phyloP scores from a whole-genome alignment of 306 rosid species.

The Abrus precatorius region DNA sequence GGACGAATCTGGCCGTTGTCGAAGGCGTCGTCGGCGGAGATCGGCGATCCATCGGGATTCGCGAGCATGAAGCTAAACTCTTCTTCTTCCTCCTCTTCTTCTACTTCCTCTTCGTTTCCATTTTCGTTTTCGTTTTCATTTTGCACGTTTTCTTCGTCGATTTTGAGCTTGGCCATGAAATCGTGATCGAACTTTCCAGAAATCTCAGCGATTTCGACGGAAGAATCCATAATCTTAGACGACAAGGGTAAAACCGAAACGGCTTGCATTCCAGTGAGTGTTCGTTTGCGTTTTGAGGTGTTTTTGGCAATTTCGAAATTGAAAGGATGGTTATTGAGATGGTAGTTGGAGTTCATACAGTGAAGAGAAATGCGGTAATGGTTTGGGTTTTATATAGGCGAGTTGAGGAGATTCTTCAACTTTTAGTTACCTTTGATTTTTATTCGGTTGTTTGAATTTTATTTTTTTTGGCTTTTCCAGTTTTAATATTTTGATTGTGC shows the following conservation, averaged over 20 bases:
- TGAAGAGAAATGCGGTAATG: not conserved
- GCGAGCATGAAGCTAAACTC: slow-evolving; percentile 72
- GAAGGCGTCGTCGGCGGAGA: slow-evolving; percentile 79
- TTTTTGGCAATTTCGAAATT: not conserved
- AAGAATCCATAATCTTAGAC: slow-evolving; percentile 21
- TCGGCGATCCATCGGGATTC: slow-evolving; percentile 66
- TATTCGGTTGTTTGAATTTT: slow-evolving; percentile 29
- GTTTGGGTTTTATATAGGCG: slow-evolving; percentile 20
- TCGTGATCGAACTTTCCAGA: slow-evolving; percentile 49
- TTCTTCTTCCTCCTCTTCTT: slow-evolving; percentile 46
- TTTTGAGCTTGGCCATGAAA: slow-evolving; percentile 50
- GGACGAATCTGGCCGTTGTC: slow-evolving; percentile 82
- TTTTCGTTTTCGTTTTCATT: not conserved
- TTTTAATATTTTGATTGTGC: not conserved
- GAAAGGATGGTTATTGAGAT: slow-evolving; percentile 19
- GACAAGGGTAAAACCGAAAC: slow-evolving; percentile 39
- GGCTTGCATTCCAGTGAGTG: slow-evolving; percentile 55
- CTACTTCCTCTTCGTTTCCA: not conserved
- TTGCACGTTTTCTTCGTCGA: slow-evolving; percentile 30
- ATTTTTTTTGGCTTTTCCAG: not conserved
- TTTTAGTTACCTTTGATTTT: slow-evolving; percentile 20
- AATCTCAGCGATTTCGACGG: slow-evolving; percentile 23
- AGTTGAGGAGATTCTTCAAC: not conserved
- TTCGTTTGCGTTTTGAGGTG: not conserved
- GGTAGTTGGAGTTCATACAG: slow-evolving; percentile 19